A percentile compares a stretch with the other conserved stretches of the same genome.
Evolutionary conservation across 2,329 filamentous ascomycete genomes (phyloP).

Genomic region (Huntiella omanensis): DNA sequence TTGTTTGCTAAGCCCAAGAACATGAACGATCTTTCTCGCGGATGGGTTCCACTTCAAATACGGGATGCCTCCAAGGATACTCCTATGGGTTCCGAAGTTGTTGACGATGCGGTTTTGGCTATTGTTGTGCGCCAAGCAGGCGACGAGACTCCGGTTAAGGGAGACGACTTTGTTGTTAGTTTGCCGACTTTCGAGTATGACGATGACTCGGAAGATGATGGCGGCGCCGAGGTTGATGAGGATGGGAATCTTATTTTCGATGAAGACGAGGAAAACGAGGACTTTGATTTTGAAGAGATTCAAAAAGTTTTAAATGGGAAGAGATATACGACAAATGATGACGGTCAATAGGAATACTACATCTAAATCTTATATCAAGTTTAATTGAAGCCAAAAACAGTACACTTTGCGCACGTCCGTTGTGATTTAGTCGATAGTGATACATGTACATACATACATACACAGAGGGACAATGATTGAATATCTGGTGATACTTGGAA

Average conservation of each 20-base stretch:
- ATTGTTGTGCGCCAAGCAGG: slow-evolving; percentile 24
- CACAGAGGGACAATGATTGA: neutral
- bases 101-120: slow-evolving; percentile 29
- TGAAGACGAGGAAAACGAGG: neutral
- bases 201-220: slow-evolving; percentile 13
- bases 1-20: slow-evolving; percentile 28
- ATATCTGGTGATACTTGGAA: neutral
- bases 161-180: slow-evolving; percentile 26
- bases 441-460: neutral
- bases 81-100: slow-evolving; percentile 24
- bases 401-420: too few relatives aligned
- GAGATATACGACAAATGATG: neutral
- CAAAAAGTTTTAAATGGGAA: neutral
- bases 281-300: neutral
- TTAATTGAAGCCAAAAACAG: neutral
- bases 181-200: slow-evolving; percentile 27
- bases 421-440: neutral
- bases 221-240: neutral
- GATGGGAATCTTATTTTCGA: neutral
- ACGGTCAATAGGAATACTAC: neutral
- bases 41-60: slow-evolving; percentile 27
- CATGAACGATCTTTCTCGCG: slow-evolving; percentile 25
- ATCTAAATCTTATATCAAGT: neutral
- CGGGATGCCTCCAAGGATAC: slow-evolving; percentile 23
- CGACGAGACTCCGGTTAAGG: slow-evolving; percentile 21